Base-by-base conservation (phyloP, 441 rosid genomes). In the Hura crepitans region DNA sequence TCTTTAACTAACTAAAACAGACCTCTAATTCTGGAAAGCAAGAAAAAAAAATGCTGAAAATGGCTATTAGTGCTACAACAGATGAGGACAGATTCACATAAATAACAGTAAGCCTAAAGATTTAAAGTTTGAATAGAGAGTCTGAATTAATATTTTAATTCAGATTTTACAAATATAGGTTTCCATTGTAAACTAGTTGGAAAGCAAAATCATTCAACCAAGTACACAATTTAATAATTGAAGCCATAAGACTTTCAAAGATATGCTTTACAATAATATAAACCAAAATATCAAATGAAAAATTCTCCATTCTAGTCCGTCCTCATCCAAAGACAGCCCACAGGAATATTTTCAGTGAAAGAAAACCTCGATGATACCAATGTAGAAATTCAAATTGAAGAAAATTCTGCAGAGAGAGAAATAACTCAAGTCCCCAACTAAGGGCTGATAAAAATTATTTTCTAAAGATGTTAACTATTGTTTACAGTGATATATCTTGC, bases 1-100 rank as follows among this genome's bases (percentile, higher is more conserved):
- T 27, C 62, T 62, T 47, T 62, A 60, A 60, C 51, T 6, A 65
- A 47, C 45, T 62, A 35, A 43, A 65, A 72, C 53, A 18, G n/a
- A 66, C 14, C 18, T 65, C 39, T 23, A 30, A 47, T 59, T 58
- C 65, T 17, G 4, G 23, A 23, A 60, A 59, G 35, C 43, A 31
- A 54, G 14, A 54, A 27, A 71, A 10, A 56, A 71, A 25, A 56
- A 20, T 28, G 39, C 43, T 15, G 43, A 22, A 23, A 12, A 39
- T 12, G 30, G 62, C 47, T 28, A 54, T 28, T 23, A 25, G 15
- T 2, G 35, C n/a, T 51, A 43, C 13, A 54, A 42, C 14, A 35
- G 9, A 30, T 17, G 2, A 60, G 46, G 12, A 49, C 50, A 71
- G 68, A 15, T 42, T 54, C 23, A 37, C 15, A 4, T 13, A 37